Conservation (phyloP, 2,329 filamentous ascomycete species). For the Hymenoscyphus albidus region DNA sequence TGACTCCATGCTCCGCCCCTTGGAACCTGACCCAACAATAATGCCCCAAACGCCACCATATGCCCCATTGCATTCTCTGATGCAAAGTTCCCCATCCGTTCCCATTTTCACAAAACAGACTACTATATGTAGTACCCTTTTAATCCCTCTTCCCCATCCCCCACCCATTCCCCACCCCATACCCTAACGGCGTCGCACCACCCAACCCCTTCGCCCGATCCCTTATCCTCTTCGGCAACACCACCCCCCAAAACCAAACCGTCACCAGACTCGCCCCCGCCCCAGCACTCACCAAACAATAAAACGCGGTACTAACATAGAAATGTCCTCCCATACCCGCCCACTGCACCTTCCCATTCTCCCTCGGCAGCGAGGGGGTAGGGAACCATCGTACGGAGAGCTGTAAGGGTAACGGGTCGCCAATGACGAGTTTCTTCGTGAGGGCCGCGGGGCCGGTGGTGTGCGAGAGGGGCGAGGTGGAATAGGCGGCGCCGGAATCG, state of each 20-base stretch:
- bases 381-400: constrained; percentile 88
- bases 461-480: constrained; percentile 66
- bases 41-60: not conserved
- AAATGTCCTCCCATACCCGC: constrained; percentile 61
- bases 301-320: constrained; percentile 61
- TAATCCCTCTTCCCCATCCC: constrained; percentile 24
- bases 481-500: constrained; percentile 85
- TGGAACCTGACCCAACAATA: not conserved
- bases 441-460: constrained; percentile 43
- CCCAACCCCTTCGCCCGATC: constrained; percentile 26
- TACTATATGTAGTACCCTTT: not conserved
- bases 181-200: constrained; percentile 31
- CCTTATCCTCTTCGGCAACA: constrained; percentile 46
- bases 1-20: not conserved
- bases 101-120: too few relatives aligned
- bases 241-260: constrained; percentile 58
- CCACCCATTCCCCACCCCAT: constrained; percentile 29
- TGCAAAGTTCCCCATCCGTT: not conserved
- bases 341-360: constrained; percentile 63
- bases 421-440: constrained; percentile 71
- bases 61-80: not conserved
- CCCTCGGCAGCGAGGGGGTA: constrained; percentile 64
- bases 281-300: constrained; percentile 55
- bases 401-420: constrained; percentile 73
- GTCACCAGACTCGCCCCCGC: constrained; percentile 49